Percentiles rank a stretch among this genome's conserved stretches.
These are phyloP conservation scores for Esteya vermicola DNA, from an alignment of 2,329 filamentous ascomycete genomes.

Conservation along the genomic window DNA sequence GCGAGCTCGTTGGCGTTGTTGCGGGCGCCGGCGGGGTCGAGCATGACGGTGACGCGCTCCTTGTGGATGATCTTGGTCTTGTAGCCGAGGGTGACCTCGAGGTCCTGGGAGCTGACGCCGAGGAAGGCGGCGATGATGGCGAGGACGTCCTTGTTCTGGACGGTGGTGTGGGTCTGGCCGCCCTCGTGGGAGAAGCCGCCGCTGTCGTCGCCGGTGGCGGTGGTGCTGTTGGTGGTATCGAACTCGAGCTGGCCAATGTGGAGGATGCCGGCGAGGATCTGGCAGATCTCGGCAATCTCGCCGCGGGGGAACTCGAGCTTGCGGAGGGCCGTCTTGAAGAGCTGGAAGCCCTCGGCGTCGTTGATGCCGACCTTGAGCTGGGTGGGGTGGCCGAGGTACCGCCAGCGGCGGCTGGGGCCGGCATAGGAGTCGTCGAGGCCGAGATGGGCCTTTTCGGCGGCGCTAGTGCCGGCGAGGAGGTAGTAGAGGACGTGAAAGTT, in stretches of 20 bases:
- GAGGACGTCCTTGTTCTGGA: constrained; percentile 87
- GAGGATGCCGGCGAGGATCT: constrained; percentile 84
- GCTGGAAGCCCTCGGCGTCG: constrained; percentile 85
- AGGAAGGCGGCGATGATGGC: constrained; percentile 85
- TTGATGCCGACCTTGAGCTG: constrained; percentile 97
- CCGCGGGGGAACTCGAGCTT: constrained; percentile 88
- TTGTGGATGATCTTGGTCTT: constrained; percentile 94
- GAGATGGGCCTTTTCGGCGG: constrained; percentile 79
- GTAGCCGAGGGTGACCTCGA: constrained; percentile 83
- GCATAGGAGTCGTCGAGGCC: constrained; percentile 38
- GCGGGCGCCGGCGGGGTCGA: constrained; percentile 80
- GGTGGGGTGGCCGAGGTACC: constrained; percentile 89
- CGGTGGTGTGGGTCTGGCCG: constrained; percentile 67
- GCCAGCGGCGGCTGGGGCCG: constrained; percentile 65
- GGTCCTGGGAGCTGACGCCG: constrained; percentile 63
- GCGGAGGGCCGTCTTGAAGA: constrained; percentile 90
- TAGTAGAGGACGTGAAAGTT: constrained; percentile 97
- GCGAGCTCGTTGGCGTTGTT: constrained; percentile 90
- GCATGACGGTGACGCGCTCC: constrained; percentile 96
- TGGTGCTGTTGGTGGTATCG: constrained; percentile 65
- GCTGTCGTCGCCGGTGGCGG: constrained; percentile 72
- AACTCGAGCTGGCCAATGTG: constrained; percentile 97
- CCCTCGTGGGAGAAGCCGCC: constrained; percentile 95
- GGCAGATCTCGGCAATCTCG: constrained; percentile 94
- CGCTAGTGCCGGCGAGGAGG: constrained; percentile 78